Evolutionary conservation across 225 moss, liverwort and hornwort species (phyloP).

Genomic region (Polytrichum formosum): DNA sequence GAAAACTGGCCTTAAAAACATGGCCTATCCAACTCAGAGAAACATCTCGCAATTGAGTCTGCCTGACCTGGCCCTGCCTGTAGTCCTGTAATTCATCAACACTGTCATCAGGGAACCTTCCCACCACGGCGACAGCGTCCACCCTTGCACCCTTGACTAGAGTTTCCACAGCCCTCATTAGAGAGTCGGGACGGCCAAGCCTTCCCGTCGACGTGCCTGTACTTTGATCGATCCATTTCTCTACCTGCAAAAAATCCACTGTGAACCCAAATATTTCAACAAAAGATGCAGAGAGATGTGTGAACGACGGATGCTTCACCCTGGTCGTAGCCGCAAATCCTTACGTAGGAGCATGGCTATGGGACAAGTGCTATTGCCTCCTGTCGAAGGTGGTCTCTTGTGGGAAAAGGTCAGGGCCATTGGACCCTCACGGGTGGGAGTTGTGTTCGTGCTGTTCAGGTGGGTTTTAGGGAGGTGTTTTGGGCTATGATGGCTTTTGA

Average conservation of each 20-base stretch:
- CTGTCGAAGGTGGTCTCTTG: too few species aligned
- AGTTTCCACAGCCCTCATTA: constrained; percentile 74
- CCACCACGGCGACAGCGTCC: constrained; percentile 89
- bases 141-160: constrained; percentile 56
- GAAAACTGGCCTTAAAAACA: not conserved
- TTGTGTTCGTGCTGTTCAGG: too few species aligned
- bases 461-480: too few species aligned
- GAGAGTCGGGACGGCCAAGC: constrained; percentile 77
- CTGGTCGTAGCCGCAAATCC: too few species aligned
- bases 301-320: too few species aligned
- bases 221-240: constrained; percentile 82
- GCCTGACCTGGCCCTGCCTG: constrained; percentile 78
- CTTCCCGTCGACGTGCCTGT: constrained; percentile 84
- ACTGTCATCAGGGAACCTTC: constrained; percentile 86
- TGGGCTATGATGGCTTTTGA: too few species aligned
- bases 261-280: constrained; percentile 32
- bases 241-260: constrained; percentile 59
- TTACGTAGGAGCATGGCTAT: too few species aligned
- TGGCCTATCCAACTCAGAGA: not conserved
- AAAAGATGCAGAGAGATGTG: constrained; percentile 5
- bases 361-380: too few species aligned
- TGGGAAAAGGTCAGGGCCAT: too few species aligned
- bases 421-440: too few species aligned
- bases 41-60: not conserved
- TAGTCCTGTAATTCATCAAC: constrained; percentile 78